These are phyloP conservation scores for Lenzites betulinus DNA, from an alignment of 768 basidiomycete species.

Conservation along the genomic window DNA sequence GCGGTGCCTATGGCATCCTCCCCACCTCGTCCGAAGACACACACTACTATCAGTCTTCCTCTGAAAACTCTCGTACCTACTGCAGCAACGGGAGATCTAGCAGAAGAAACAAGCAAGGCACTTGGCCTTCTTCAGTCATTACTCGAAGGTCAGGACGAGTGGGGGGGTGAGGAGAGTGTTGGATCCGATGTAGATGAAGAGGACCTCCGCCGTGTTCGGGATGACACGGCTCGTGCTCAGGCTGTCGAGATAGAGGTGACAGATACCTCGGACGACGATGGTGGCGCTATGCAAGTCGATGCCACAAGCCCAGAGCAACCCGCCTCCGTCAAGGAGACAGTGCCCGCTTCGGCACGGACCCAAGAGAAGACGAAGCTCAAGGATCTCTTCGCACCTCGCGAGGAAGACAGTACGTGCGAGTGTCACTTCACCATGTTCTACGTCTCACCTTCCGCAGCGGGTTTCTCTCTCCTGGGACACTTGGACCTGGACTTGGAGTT, in stretches of 20 bases:
- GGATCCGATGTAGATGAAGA: constrained; percentile 51
- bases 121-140: constrained; percentile 54
- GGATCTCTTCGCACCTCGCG: constrained; percentile 71
- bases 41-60: constrained; percentile 3
- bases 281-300: constrained; percentile 12
- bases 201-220: neutral
- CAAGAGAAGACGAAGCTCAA: constrained; percentile 49
- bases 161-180: constrained; percentile 61
- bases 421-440: neutral
- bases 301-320: constrained; percentile 28
- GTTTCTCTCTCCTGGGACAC: constrained; percentile 76
- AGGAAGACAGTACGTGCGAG: constrained; percentile 56
- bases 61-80: neutral
- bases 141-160: constrained; percentile 54
- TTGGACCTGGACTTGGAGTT: constrained; percentile 74
- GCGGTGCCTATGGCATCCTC: neutral
- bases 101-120: constrained; percentile 45
- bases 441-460: constrained; percentile 38
- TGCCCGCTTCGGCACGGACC: neutral
- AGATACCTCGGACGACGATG: neutral
- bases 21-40: neutral
- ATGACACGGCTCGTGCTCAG: neutral
- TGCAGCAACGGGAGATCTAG: constrained; percentile 36
- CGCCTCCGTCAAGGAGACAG: neutral
- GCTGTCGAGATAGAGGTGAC: constrained; percentile 8